Conservation (phyloP, 305 asterid species). For the Striga hermonthica region DNA sequence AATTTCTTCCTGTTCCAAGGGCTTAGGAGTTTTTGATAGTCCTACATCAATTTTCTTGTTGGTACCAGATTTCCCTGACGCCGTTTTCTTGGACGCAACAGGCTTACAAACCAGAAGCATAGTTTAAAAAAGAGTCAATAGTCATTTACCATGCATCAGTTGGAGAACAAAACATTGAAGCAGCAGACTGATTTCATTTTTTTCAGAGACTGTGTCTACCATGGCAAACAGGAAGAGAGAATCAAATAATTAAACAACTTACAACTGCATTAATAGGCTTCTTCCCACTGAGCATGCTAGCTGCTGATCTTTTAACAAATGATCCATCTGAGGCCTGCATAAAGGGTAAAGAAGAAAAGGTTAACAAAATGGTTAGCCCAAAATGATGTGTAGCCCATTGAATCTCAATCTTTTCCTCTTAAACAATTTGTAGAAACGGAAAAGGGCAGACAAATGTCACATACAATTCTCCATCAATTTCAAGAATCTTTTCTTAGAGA, state of each 20-base stretch:
- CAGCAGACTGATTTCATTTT: neutral
- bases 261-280: conserved; percentile 75
- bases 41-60: conserved; percentile 78
- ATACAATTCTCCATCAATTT: conserved; percentile 7
- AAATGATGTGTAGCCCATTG: conserved; percentile 13
- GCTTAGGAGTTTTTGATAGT: conserved; percentile 59
- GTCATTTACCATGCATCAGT: conserved; percentile 23
- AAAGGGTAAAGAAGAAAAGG: conserved; percentile 26
- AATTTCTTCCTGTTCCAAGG: conserved; percentile 77
- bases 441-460: neutral
- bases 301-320: conserved; percentile 80
- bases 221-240: conserved; percentile 5
- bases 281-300: conserved; percentile 97
- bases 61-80: conserved; percentile 57
- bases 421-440: neutral
- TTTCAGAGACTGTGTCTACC: neutral
- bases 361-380: conserved; percentile 17
- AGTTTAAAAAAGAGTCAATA: conserved; percentile 6
- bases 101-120: conserved; percentile 47
- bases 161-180: conserved; percentile 13
- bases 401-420: conserved; percentile 7
- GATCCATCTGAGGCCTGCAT: conserved; percentile 70
- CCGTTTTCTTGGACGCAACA: conserved; percentile 62
- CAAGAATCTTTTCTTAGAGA: neutral
- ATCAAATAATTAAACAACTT: conserved; percentile 36